Percentiles rank a stretch among this genome's conserved stretches.
Conservation (phyloP, 2,329 filamentous ascomycete genomes). For the Paraphaeosphaeria minitans region DNA sequence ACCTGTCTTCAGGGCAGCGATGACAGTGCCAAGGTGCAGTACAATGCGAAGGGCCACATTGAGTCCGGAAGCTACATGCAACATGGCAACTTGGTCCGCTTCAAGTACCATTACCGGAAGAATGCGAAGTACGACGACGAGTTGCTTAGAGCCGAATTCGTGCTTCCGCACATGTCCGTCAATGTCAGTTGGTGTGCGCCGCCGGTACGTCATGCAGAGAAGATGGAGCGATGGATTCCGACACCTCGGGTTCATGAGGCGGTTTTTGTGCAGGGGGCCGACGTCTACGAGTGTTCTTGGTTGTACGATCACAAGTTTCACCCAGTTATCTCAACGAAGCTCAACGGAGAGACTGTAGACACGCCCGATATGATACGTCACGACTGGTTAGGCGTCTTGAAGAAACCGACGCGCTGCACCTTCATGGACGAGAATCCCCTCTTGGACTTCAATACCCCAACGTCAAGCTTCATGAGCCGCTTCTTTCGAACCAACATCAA, state of each 20-base stretch:
- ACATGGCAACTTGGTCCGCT: constrained; percentile 58
- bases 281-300: constrained; percentile 58
- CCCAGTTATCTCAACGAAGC: constrained; percentile 45
- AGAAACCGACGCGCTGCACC: constrained; percentile 45
- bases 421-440: constrained; percentile 59
- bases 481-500: constrained; percentile 48
- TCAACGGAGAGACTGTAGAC: constrained; percentile 57
- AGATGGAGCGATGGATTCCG: constrained; percentile 61
- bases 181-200: constrained; percentile 62
- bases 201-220: constrained; percentile 56
- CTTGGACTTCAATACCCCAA: constrained; percentile 51
- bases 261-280: constrained; percentile 58
- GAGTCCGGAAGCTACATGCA: constrained; percentile 60
- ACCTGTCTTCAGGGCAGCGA: constrained; percentile 55
- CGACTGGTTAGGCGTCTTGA: constrained; percentile 48
- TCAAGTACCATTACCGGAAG: constrained; percentile 62
- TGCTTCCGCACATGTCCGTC: constrained; percentile 59
- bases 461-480: constrained; percentile 39
- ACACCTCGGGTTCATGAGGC: constrained; percentile 61
- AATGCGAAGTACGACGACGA: constrained; percentile 60
- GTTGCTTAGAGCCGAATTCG: constrained; percentile 61
- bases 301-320: constrained; percentile 49
- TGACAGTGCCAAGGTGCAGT: constrained; percentile 55
- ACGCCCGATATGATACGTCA: constrained; percentile 62
- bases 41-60: constrained; percentile 60